Conservation (phyloP, 805 yeast genomes). For the Starmerella stellata region DNA sequence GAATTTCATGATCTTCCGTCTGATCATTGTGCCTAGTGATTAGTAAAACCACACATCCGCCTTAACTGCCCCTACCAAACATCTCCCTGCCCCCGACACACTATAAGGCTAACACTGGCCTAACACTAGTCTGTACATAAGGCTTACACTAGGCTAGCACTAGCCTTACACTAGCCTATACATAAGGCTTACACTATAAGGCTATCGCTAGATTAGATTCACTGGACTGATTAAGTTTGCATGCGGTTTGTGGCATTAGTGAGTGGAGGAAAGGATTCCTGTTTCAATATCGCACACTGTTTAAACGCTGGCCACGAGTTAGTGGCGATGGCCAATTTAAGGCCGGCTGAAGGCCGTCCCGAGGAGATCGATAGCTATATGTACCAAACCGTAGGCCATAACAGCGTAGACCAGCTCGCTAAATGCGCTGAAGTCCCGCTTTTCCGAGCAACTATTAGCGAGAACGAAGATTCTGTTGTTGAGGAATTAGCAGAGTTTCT, state of each 20-base stretch:
- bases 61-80: not conserved
- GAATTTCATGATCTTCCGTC: slow-evolving; percentile 28
- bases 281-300: slow-evolving; percentile 75
- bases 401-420: slow-evolving; percentile 44
- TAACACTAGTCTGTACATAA: no score
- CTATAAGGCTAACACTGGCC: no score
- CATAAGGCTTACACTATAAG: no score
- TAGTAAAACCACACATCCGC: not conserved
- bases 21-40: slow-evolving; percentile 7
- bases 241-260: slow-evolving; percentile 89
- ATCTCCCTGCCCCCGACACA: no score
- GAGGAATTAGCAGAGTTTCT: slow-evolving; percentile 57
- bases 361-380: slow-evolving; percentile 84
- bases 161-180: no score
- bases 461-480: slow-evolving; percentile 67
- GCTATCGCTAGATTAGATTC: no score
- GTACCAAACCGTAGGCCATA: slow-evolving; percentile 96
- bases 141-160: no score
- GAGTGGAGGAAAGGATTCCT: slow-evolving; percentile 94
- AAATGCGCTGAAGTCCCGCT: slow-evolving; percentile 66
- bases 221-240: not conserved
- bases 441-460: slow-evolving; percentile 47
- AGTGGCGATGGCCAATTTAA: slow-evolving; percentile 66
- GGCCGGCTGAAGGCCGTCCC: slow-evolving; percentile 31
- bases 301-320: slow-evolving; percentile 70